A percentile compares a stretch with the other conserved stretches of the same genome.
Evolutionary conservation across 352 stramenopile genomes (phyloP).

Genomic region (Pythium dissotocum): DNA sequence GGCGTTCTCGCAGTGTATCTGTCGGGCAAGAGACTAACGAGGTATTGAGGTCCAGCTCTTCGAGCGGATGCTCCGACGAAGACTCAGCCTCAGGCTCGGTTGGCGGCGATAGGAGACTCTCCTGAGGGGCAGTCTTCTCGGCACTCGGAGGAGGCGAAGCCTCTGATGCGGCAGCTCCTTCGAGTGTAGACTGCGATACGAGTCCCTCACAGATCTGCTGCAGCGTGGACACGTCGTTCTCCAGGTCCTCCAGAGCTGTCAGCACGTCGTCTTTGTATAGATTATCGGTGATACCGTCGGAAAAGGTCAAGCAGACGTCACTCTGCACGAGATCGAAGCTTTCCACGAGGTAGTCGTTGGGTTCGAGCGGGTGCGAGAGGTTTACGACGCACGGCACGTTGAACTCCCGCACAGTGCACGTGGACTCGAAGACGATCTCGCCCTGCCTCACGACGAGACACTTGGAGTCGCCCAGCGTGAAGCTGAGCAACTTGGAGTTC

Average conservation of each 20-base stretch:
- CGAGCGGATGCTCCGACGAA: background rate
- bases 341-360: conserved; percentile 70
- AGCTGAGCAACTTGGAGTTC: conserved; percentile 57
- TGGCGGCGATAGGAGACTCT: background rate
- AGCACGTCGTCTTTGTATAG: conserved; percentile 79
- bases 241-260: conserved; percentile 11
- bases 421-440: conserved; percentile 62
- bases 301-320: conserved; percentile 75
- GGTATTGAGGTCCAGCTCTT: background rate
- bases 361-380: conserved; percentile 44
- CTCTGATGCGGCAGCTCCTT: background rate
- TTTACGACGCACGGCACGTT: conserved; percentile 82
- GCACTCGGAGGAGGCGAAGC: background rate
- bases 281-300: conserved; percentile 78
- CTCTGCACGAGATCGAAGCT: conserved; percentile 50
- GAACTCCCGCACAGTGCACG: conserved; percentile 71
- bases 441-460: conserved; percentile 55
- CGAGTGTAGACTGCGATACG: conserved; percentile 26
- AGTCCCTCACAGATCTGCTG: conserved; percentile 58
- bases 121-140: background rate
- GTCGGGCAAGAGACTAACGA: conserved; percentile 3
- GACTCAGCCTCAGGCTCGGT: background rate
- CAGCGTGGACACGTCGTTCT: conserved; percentile 28
- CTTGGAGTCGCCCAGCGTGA: conserved; percentile 82
- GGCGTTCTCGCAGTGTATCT: conserved; percentile 18